These are phyloP conservation scores for Ophiostoma sp. DNA, from an alignment of 2,329 filamentous ascomycete species.

Conservation along the genomic window DNA sequence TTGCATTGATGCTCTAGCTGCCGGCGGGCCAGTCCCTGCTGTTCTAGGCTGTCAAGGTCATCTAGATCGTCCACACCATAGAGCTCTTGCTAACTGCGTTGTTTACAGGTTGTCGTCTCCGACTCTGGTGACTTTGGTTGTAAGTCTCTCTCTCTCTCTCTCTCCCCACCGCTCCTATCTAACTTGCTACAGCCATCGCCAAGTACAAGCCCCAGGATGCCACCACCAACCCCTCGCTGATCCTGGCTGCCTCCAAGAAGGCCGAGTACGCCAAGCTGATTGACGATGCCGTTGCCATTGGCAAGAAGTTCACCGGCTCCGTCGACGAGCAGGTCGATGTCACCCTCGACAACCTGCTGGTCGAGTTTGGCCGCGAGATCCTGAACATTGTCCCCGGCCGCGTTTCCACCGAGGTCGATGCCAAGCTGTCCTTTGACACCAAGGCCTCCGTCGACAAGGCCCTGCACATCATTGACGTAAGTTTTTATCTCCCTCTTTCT, in stretches of 20 bases:
- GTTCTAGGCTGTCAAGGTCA: neutral
- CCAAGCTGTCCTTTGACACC: conserved; percentile 90
- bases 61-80: neutral
- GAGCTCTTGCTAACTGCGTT: conserved; percentile 27
- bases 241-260: conserved; percentile 98
- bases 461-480: conserved; percentile 87
- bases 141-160: conserved; percentile 43
- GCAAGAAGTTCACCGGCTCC: conserved; percentile 66
- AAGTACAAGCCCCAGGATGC: conserved; percentile 99
- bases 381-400: conserved; percentile 95
- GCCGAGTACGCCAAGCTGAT: conserved; percentile 90
- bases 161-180: neutral
- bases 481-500: neutral
- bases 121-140: conserved; percentile 89
- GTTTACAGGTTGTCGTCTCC: conserved; percentile 76
- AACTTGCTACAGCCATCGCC: conserved; percentile 64
- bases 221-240: conserved; percentile 98
- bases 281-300: conserved; percentile 76
- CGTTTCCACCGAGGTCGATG: conserved; percentile 98
- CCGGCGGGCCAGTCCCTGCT: neutral
- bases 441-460: conserved; percentile 91
- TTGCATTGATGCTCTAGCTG: neutral
- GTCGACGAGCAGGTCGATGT: conserved; percentile 80
- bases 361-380: conserved; percentile 98
- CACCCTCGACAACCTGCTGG: conserved; percentile 87